Base-by-base conservation (phyloP, 2,329 filamentous ascomycete species). In the Aspergillus ochraceoroseus region DNA sequence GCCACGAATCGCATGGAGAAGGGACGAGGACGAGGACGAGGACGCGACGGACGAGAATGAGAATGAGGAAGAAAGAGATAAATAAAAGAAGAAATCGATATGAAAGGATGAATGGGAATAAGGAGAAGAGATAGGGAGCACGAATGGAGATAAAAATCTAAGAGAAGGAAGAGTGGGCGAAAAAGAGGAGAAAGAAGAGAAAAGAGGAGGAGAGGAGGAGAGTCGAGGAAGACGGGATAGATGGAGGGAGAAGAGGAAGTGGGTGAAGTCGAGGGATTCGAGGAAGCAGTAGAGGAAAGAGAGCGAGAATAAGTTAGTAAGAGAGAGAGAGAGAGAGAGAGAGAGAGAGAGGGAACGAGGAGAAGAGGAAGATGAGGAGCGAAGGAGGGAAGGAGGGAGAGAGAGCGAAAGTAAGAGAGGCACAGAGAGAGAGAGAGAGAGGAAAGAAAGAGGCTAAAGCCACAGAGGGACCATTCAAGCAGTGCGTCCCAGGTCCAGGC, bases 1-100 rank as follows among this genome's bases (percentile, higher is more conserved):
- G 29, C 29, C 49, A 51, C 51, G 53, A 49, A 43, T 55, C 51
- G 53, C 52, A 50, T 54, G 44, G 53, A 52, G 45, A 34, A 44
- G 32, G 28, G 33, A 19, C 15, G 26, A 45, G 7, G n/a, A n/a
- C n/a, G n/a, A n/a, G n/a, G n/a, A 32, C 32, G 30, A 29, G 25
- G 36, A 34, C 20, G 35, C 14, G 35, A 38, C 25, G 12, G 40
- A 45, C 30, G 34, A 33, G 15, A 34, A 34, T 41, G 35, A 38
- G 33, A 49, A n/a, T n/a, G n/a, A 38, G 30, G 41, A 26, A 38
- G 38, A 39, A 19, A 31, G 27, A 39, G 25, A 20, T 36, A 25
- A 46, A 39, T 39, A 47, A 26, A 40, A 47, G 44, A 37, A 43
- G n/a, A n/a, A n/a, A n/a, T n/a, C n/a, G n/a, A n/a, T n/a, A 34